Base-by-base conservation (phyloP, 2,329 filamentous ascomycete genomes). In the Parasarocladium wereldwijsianum region DNA sequence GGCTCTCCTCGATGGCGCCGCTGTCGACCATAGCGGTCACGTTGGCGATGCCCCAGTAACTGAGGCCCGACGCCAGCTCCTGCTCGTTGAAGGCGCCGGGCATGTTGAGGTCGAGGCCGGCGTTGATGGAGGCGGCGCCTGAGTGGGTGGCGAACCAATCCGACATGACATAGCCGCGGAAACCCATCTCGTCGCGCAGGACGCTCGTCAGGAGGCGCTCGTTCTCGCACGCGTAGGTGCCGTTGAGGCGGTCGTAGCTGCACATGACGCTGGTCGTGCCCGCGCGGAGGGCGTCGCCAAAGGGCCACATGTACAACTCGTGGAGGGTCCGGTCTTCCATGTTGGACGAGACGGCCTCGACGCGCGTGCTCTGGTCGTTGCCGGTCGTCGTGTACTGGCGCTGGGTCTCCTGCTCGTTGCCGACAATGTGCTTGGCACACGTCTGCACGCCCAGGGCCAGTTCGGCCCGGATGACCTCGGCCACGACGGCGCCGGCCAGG, bases 311-410 rank as follows among this genome's bases (percentile, higher is more conserved):
- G 40, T 51, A 51, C 1, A 50, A 39, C 42, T 29, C 26, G 16
- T 29, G 70, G 34, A 74, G 52, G 7, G 70, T 68, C 6, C 69
- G 53, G 44, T 76, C 71, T 31, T 71, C 66, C 10, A 70, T 60
- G 39, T 72, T 70, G 14, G 45, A 35, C 4, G 45, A 50, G n/a
- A 53, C 7, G 5, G 50, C 42, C 35, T 51, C 46, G n/a, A 35
- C 26, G 8, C 34, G 25, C n/a, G 47, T 38, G 12, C 43, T 42
- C 8, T 35, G 42, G 3, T 41, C 3, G 5, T 42, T 43, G 12
- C 44, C 47, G 9, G 48, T 42, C 22, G 35, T 12, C 11, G 39
- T 36, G 25, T 31, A 46, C 39, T 49, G 51, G 16, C 49, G 42
- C 40, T 43, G 39, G 6, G 33, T 50, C 37, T 53, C 50, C 32